Evolutionary conservation across 2,329 filamentous ascomycete genomes (phyloP).

Genomic region (Diplodia corticola): DNA sequence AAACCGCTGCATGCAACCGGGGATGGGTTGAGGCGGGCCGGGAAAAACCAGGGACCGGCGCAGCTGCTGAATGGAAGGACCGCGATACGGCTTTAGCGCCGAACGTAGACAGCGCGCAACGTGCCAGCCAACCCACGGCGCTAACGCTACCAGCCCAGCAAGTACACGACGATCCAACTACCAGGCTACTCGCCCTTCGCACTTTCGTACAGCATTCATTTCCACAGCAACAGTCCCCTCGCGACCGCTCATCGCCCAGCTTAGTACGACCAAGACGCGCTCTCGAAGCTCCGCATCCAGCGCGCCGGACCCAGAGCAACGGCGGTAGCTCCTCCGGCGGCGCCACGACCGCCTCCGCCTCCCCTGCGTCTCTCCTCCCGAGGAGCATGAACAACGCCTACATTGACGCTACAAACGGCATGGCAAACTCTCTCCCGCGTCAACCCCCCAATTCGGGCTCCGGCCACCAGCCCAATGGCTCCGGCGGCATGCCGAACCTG

Average conservation of each 20-base stretch:
- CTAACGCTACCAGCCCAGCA: neutral
- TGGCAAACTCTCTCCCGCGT: slow-evolving; percentile 32
- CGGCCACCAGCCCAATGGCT: slow-evolving; percentile 35
- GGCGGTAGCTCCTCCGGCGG: neutral
- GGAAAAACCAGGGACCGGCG: slow-evolving; percentile 7
- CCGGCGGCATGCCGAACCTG: slow-evolving; percentile 38
- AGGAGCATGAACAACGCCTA: slow-evolving; percentile 22
- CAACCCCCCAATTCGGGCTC: slow-evolving; percentile 35
- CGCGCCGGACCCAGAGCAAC: neutral
- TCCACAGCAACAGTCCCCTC: too few relatives aligned
- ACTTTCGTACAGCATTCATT: neutral
- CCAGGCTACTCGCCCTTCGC: neutral
- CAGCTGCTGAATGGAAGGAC: neutral
- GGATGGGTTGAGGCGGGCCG: neutral
- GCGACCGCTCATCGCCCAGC: neutral
- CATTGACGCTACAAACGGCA: slow-evolving; percentile 27
- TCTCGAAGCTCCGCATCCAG: neutral
- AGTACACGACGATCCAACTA: neutral
- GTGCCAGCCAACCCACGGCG: neutral
- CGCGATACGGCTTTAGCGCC: slow-evolving; percentile 4
- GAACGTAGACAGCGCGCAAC: neutral
- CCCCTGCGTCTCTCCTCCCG: neutral
- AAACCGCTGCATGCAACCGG: neutral
- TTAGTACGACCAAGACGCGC: neutral
- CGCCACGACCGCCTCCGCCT: neutral